phyloP scores from a whole-genome alignment of 805 yeast genomes.

The Nadsonia fulvescens region DNA sequence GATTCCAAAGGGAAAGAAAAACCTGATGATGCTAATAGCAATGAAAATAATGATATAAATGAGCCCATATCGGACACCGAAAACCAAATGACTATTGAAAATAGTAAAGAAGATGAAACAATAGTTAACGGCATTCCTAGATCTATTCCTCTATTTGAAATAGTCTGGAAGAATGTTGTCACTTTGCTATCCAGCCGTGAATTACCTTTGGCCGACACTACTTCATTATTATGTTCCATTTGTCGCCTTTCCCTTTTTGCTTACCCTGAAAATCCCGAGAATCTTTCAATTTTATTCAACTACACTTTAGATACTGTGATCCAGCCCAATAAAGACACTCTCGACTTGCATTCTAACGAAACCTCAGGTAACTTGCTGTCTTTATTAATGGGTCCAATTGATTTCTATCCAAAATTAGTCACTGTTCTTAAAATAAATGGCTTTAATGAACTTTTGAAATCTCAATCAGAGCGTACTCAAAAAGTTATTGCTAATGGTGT shows the following conservation, averaged over 20 bases:
- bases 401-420: slow-evolving; percentile 13
- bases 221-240: slow-evolving; percentile 47
- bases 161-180: slow-evolving; percentile 48
- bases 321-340: slow-evolving; percentile 12
- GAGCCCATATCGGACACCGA: slow-evolving; percentile 4
- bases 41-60: slow-evolving; percentile 3
- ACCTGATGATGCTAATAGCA: slow-evolving; percentile 2
- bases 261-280: slow-evolving; percentile 41
- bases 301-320: slow-evolving; percentile 22
- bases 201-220: slow-evolving; percentile 46
- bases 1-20: too few species aligned
- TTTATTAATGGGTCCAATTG: slow-evolving; percentile 19
- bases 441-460: slow-evolving; percentile 35
- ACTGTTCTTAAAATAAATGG: slow-evolving; percentile 23
- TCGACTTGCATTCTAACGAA: slow-evolving; percentile 13
- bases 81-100: slow-evolving; percentile 4
- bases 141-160: slow-evolving; percentile 30
- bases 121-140: slow-evolving; percentile 9
- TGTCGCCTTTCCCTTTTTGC: slow-evolving; percentile 45
- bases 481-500: slow-evolving; percentile 43
- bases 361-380: slow-evolving; percentile 15
- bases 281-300: slow-evolving; percentile 43
- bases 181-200: slow-evolving; percentile 42
- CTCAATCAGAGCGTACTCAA: slow-evolving; percentile 35
- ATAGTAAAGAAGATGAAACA: slow-evolving; percentile 3